Evolutionary conservation across 1,284 basidiomycete species (phyloP).

Genomic region (Microbotryum scabiosae): DNA sequence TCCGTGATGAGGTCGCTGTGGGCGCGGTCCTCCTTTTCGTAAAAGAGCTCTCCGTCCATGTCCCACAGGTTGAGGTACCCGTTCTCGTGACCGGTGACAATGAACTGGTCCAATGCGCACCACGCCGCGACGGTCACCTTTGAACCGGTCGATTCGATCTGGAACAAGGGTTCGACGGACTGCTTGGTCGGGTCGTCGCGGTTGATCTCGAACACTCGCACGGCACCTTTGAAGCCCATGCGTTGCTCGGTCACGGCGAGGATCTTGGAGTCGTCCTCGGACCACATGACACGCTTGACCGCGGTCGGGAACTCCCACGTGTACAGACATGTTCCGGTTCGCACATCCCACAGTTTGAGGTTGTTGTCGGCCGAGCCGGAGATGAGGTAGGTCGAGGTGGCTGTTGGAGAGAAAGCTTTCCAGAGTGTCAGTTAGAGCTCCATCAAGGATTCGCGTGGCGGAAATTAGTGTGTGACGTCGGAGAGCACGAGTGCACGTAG

Average conservation of each 20-base stretch:
- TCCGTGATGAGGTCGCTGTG: conserved; percentile 76
- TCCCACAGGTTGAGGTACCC: conserved; percentile 77
- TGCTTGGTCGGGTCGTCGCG: conserved; percentile 68
- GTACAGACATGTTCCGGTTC: conserved; percentile 81
- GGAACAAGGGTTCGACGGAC: conserved; percentile 59
- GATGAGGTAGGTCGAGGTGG: conserved; percentile 73
- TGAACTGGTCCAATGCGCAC: conserved; percentile 64
- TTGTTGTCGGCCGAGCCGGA: conserved; percentile 82
- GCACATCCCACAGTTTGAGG: conserved; percentile 83
- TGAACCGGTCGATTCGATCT: conserved; percentile 82
- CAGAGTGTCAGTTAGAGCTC: not conserved
- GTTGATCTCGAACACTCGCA: conserved; percentile 83
- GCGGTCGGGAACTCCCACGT: conserved; percentile 98
- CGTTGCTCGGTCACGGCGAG: conserved; percentile 95
- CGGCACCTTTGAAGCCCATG: conserved; percentile 74
- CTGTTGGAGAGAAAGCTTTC: conserved; percentile 43
- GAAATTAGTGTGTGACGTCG: not conserved
- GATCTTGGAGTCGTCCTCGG: conserved; percentile 67
- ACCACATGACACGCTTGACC: conserved; percentile 88
- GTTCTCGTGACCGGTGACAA: conserved; percentile 92
- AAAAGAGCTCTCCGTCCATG: conserved; percentile 69
- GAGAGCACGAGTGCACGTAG: too few relatives aligned
- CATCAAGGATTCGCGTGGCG: not conserved
- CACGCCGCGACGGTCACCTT: conserved; percentile 95
- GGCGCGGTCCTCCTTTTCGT: conserved; percentile 64